Conservation (phyloP, 176 grass and related monocot species). For the Triticum aestivum region IWGSC_CS_RefSeq_v2.1 NC_057794.1:489305517-489306016, state of each 20-base stretch:
- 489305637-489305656: constrained; percentile 41
- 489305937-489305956: constrained; percentile 53
- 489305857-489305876: not conserved
- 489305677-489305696: constrained; percentile 29
- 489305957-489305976: constrained; percentile 20
- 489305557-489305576: constrained; percentile 75
- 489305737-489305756: not conserved
- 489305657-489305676: not conserved
- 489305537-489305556: constrained; percentile 55
- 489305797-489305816: not conserved
- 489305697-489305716: constrained; percentile 1
- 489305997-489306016: constrained; percentile 49
- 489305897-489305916: constrained; percentile 77
- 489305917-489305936: constrained; percentile 69
- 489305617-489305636: constrained; percentile 61
- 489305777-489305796: not conserved
- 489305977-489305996: not conserved
- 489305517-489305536: constrained; percentile 58
- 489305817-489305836: not conserved
- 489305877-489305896: not conserved
- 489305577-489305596: constrained; percentile 78
- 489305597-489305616: constrained; percentile 59
- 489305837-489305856: not conserved
- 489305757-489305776: constrained; percentile 24
- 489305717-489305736: not conserved